phyloP scores from a whole-genome alignment of 148 eudicot species.

The Amaranthus hypochondriacus region DNA sequence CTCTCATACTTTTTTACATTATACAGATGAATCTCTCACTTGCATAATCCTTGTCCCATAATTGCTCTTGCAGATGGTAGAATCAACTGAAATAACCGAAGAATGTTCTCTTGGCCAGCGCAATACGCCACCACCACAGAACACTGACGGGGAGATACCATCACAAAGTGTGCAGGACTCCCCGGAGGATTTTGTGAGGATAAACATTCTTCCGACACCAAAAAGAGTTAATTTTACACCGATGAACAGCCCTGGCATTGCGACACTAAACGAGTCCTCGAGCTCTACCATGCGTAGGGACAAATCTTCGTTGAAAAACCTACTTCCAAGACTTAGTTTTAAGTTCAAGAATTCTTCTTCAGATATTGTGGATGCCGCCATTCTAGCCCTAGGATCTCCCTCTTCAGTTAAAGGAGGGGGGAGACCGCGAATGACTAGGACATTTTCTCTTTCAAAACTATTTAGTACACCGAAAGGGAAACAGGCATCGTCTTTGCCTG shows the following conservation, averaged over 20 bases:
- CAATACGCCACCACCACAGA: conserved; percentile 29
- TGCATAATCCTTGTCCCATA: neutral
- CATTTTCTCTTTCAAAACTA: conserved; percentile 58
- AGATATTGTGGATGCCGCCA: conserved; percentile 68
- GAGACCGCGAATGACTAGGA: conserved; percentile 41
- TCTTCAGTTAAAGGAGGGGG: conserved; percentile 35
- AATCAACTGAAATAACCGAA: conserved; percentile 66
- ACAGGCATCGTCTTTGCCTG: conserved; percentile 72
- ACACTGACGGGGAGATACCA: conserved; percentile 49
- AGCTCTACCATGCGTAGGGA: conserved; percentile 39
- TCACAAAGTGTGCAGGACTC: conserved; percentile 30
- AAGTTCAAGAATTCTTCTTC: conserved; percentile 54
- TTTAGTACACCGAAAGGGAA: conserved; percentile 50
- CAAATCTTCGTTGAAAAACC: conserved; percentile 57
- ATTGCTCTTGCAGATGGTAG: conserved; percentile 39
- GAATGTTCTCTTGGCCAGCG: conserved; percentile 34
- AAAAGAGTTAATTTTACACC: conserved; percentile 77
- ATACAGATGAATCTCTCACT: neutral
- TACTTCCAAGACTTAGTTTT: conserved; percentile 80
- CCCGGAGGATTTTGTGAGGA: conserved; percentile 50
- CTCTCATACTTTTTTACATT: neutral
- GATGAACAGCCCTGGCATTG: conserved; percentile 47
- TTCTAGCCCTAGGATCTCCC: conserved; percentile 60
- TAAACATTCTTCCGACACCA: conserved; percentile 59
- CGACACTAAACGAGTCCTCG: conserved; percentile 36